These are phyloP conservation scores for Penicillium verrucosum DNA, from an alignment of 2,329 filamentous ascomycete species.

Conservation along the genomic window DNA sequence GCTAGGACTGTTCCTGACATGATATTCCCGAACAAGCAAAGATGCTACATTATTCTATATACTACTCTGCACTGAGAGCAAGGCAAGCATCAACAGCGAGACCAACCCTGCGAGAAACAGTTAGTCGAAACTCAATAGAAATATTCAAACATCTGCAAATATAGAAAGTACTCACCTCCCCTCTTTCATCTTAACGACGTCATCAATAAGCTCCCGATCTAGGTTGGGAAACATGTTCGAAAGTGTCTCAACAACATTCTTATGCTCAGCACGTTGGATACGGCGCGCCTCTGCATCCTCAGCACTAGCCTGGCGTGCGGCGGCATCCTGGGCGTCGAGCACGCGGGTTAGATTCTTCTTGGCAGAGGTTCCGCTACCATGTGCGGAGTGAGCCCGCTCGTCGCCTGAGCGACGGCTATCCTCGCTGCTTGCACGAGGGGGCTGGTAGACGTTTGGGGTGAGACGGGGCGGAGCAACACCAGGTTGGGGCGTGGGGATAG, in stretches of 20 bases:
- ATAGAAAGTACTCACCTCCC: constrained; percentile 65
- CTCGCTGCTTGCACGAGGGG: constrained; percentile 42
- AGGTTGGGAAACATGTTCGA: constrained; percentile 96
- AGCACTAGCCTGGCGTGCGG: constrained; percentile 83
- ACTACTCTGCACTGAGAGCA: constrained; percentile 56
- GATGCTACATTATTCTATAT: constrained; percentile 15
- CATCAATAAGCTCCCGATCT: constrained; percentile 90
- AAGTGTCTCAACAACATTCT: constrained; percentile 87
- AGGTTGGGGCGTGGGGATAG: constrained; percentile 46
- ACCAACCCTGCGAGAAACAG: constrained; percentile 59
- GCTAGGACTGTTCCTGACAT: not conserved
- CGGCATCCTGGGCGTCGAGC: constrained; percentile 77
- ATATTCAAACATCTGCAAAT: not conserved
- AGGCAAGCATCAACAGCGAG: constrained; percentile 83
- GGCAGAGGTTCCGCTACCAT: constrained; percentile 10
- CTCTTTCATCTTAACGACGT: constrained; percentile 94
- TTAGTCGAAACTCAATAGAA: constrained; percentile 8
- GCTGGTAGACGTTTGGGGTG: constrained; percentile 47
- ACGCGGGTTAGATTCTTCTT: constrained; percentile 37
- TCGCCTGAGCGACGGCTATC: constrained; percentile 26
- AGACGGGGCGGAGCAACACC: constrained; percentile 48
- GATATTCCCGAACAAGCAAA: constrained; percentile 2
- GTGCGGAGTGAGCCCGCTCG: constrained; percentile 16
- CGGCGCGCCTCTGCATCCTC: constrained; percentile 83
- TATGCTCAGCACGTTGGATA: constrained; percentile 79